Evolutionary conservation across 2,329 filamentous ascomycete genomes (phyloP), one percentile per base, ranked within the genome.

Genomic region (Dissoconium aciculare): DNA sequence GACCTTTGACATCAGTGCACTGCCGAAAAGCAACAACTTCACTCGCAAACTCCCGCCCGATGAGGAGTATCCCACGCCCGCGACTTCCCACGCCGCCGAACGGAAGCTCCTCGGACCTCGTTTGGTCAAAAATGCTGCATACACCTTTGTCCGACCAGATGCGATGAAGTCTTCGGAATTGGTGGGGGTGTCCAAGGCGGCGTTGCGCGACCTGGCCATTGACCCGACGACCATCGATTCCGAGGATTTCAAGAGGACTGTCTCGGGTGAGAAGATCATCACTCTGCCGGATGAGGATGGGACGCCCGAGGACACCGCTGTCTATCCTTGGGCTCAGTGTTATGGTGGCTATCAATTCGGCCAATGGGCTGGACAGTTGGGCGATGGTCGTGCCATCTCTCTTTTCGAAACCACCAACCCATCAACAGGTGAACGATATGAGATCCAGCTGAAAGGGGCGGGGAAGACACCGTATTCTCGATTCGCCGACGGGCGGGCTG

Each of bases 311-410:
- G 67, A 75, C 37, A 60, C 72, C 35, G 78, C 79, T 12, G 74
- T 89, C 26, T 98, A 98, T 53, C 87, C 89, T 0, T 98, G 89
- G 89, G 85, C 89, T 17, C 89, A 98, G 58, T 95, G 89, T 59
- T 98, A 98, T 54, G 89, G 89, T 34, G 87, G 87, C 34, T 62
- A 66, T 45, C 56, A 58, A 29, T 57, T 59, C 35, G 89, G 89
- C 4, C 74, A 79, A 42, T 98, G 87, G 87, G 89, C 89, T 3
- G 85, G 89, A 4, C 89, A 98, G 55, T 71, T 98, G 1, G 89
- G 89, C 25, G 89, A 98, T 51, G 89, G 89, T 21, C 71, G 89
- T 33, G 89, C 85, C 16, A 95, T 98, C 44, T 92, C 82, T 19
- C 64, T 98, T 2, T 95, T 95, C 48, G 89, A 98, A 56, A 71